Base-by-base conservation (phyloP, 495 filamentous ascomycete genomes). In the Penicillium antarcticum region DNA sequence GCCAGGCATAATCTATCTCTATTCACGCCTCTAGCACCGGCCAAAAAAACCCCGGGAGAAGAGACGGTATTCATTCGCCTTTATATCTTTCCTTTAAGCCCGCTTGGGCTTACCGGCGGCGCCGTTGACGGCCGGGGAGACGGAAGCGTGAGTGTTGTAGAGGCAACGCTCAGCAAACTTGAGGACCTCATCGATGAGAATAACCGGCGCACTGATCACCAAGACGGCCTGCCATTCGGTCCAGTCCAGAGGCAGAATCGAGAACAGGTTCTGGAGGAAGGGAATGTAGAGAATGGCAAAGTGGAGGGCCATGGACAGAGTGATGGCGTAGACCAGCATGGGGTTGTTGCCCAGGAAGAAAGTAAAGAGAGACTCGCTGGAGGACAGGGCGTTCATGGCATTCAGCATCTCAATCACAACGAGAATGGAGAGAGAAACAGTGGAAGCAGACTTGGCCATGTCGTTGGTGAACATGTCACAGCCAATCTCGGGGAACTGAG, bases 321-420 rank as follows among this genome's bases (percentile, higher is more conserved):
- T 79, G 58, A 99, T 94, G 55, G 95, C 95, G 58, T 95, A 96
- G 48, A 99, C 86, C 8, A 99, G 80, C 79, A 94, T 91, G 84
- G 95, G 91, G 73, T 99, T 99, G 62, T 94, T 81, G 92, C 90
- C 95, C 21, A 99, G 74, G 14, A 91, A 91, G 54, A 97, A 84
- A 10, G 94, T 97, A 26, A 99, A 71, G 2, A 99, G 85, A 5
- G 89, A 95, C 70, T 97, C 95, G 70, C 88, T 92, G 8, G 89
- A 95, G 13, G 91, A 96, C 13, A 99, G 81, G 1, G 94, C 94
- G 67, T 99, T 99, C 89, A 99, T 96, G 51, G 95, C 95, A 72
- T 99, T 99, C 58, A 99, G 77, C 95, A 99, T 99, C 78, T 99
- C 95, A 64, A 99, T 97, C 53, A 96, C 91, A 24, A 99, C 95